Evolutionary conservation across 805 yeast species (phyloP), one percentile per base, ranked within the genome.

Genomic region (Hemisphaericaspora nanyangensis): DNA sequence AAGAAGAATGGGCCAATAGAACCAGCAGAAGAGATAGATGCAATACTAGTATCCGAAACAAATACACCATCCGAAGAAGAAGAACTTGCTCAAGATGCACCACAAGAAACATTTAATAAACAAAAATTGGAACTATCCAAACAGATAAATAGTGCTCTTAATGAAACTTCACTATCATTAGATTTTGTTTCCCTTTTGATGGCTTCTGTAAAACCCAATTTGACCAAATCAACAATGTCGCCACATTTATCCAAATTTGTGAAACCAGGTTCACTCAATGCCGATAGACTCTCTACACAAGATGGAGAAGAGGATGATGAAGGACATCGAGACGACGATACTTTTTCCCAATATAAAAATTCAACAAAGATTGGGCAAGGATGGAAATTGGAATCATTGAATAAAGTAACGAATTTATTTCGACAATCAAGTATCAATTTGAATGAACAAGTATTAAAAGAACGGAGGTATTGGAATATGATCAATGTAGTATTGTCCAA

Each of bases 191-290:
- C 96, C 1, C 68, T 91, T 44, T 65, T 93, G 42, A 73, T 91
- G 31, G 84, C 96, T 15, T 76, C 86, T 8, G 78, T 79, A 8
- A 74, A 93, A 45, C 96, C 96, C 1, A 86, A 87, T 15, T 84
- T 91, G 1, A 95, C 95, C 2, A 75, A 84, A 25, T 72, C 89
- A 2, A 87, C 97, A 1, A 86, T 91, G 79, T 88, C 96, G 1
- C 88, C 95, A 0, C 89, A 79, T 56, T 64, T 89, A 45, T 77
- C 80, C 49, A 82, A 84, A 50, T 77, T 76, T 39, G 84, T 82
- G 0, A 86, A 93, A 2, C 64, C 83, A 8, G 95, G 91, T 0
- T 81, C 95, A 0, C 65, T 90, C 40, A 79, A 77, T 37, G 65
- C 77, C 15, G 78, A 73, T 43, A 52, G 64, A 35, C 54, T 76